Percentiles rank a stretch among this genome's conserved stretches.
phyloP scores from a whole-genome alignment of 257 asterid genomes.

The Gentiana macrophylla region DNA sequence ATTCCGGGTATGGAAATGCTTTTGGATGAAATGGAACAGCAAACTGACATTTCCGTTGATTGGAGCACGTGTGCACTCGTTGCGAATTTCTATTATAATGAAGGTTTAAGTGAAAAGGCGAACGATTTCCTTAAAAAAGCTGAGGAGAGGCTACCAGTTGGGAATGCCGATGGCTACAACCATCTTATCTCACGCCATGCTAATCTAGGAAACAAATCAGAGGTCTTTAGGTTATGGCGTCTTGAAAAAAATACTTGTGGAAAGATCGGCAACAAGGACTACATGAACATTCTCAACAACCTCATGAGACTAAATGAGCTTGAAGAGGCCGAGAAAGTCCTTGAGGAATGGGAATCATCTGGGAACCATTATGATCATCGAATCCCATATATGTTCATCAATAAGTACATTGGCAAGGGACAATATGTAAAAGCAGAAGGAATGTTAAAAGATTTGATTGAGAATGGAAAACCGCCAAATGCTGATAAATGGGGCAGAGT shows the following conservation, averaged over 20 bases:
- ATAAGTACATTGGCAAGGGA: conserved; percentile 40
- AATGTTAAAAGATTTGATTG: conserved; percentile 32
- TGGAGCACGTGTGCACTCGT: conserved; percentile 73
- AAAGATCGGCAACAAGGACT: conserved; percentile 53
- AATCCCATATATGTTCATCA: conserved; percentile 41
- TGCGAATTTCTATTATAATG: conserved; percentile 54
- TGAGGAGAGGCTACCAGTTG: conserved; percentile 42
- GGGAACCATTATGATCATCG: conserved; percentile 57
- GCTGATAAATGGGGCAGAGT: conserved; percentile 48
- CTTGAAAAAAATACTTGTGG: conserved; percentile 36
- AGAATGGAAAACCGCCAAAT: conserved; percentile 25
- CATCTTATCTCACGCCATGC: conserved; percentile 69
- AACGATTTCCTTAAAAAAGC: conserved; percentile 40
- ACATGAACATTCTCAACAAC: conserved; percentile 48
- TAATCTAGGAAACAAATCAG: conserved; percentile 44
- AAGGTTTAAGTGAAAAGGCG: conserved; percentile 47
- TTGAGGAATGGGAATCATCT: conserved; percentile 68
- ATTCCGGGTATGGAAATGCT: conserved; percentile 55
- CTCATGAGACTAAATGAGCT: conserved; percentile 56
- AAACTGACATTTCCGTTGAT: conserved; percentile 33
- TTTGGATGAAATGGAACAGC: conserved; percentile 60
- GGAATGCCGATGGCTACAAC: conserved; percentile 49
- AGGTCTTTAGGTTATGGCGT: conserved; percentile 56
- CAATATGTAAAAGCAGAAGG: conserved; percentile 49
- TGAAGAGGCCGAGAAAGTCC: conserved; percentile 52